These are phyloP conservation scores for Pichia heedii DNA, from an alignment of 805 yeast genomes.

Conservation along the genomic window DNA sequence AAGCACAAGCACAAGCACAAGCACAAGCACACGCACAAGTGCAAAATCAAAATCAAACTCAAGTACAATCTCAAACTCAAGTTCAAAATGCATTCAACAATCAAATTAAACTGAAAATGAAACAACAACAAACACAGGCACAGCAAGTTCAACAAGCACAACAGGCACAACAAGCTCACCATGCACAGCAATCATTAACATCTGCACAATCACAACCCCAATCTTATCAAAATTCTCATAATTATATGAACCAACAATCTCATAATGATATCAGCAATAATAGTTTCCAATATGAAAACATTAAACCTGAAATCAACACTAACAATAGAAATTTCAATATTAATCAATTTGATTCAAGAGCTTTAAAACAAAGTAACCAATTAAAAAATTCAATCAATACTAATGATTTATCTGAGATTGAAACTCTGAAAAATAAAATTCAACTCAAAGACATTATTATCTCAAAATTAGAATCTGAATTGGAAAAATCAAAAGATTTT, in stretches of 20 bases:
- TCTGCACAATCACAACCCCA: not conserved
- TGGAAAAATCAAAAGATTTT: constrained; percentile 32
- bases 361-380: constrained; percentile 1
- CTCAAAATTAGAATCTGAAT: constrained; percentile 36
- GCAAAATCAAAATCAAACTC: not conserved
- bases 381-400: constrained; percentile 2
- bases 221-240: not conserved
- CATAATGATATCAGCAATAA: not conserved
- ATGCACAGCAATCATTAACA: too few species aligned
- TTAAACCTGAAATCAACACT: not conserved
- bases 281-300: not conserved
- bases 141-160: too few species aligned
- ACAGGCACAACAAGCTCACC: too few species aligned
- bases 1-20: constrained; percentile 5
- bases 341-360: constrained; percentile 1
- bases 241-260: not conserved
- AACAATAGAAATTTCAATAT: constrained; percentile 1
- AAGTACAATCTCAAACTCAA: not conserved
- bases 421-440: constrained; percentile 40
- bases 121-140: too few species aligned
- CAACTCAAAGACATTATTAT: constrained; percentile 47
- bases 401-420: constrained; percentile 19
- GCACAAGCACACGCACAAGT: not conserved
- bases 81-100: too few species aligned
- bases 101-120: too few species aligned